phyloP scores from a whole-genome alignment of 2,329 filamentous ascomycete genomes.

The Colletotrichum scovillei region DNA sequence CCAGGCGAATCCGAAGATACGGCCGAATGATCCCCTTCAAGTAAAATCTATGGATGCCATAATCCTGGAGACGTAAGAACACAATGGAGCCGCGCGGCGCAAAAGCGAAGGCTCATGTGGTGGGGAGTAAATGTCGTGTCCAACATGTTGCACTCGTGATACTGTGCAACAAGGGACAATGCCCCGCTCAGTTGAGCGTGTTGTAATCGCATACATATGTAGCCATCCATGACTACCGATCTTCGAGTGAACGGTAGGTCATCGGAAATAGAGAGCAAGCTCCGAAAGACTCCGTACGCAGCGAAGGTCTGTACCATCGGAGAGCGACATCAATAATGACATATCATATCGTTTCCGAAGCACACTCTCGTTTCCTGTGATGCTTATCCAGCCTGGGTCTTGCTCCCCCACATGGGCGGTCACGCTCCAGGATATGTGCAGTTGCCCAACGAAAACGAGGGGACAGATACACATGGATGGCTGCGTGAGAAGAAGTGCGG shows the following conservation, averaged over 20 bases:
- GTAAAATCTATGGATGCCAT: neutral
- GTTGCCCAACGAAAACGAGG: neutral
- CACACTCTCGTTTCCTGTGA: neutral
- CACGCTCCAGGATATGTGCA: neutral
- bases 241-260: neutral
- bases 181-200: constrained; percentile 3
- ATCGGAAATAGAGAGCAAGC: constrained; percentile 4
- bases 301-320: neutral
- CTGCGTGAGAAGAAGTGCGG: neutral
- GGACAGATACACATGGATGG: neutral
- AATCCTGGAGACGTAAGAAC: neutral
- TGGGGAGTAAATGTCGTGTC: constrained; percentile 3
- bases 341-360: neutral
- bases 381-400: neutral
- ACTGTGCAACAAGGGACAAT: constrained; percentile 28
- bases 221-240: constrained; percentile 6
- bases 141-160: constrained; percentile 7
- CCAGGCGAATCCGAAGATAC: neutral
- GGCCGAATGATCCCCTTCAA: neutral
- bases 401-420: neutral
- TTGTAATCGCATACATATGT: constrained; percentile 18
- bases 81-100: neutral
- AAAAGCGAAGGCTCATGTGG: neutral
- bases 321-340: constrained; percentile 9
- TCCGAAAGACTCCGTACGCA: neutral